Evolutionary conservation across 1,284 basidiomycete species (phyloP).

Genomic region (Apiotrichum montevideense): DNA sequence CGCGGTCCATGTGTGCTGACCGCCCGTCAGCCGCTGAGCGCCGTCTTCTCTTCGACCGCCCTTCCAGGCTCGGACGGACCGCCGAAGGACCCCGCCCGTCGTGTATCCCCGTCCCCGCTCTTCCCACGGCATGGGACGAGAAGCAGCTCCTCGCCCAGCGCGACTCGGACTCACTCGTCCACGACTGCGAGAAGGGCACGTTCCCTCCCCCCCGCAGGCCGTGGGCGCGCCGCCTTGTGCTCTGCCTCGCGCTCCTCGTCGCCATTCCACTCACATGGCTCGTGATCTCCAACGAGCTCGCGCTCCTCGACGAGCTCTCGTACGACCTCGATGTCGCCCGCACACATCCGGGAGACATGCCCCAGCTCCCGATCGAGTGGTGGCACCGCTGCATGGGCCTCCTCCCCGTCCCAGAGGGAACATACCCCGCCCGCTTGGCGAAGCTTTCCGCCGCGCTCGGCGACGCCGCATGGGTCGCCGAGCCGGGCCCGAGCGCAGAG

Average conservation of each 20-base stretch:
- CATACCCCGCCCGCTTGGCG: conserved; percentile 14
- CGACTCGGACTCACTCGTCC: no score
- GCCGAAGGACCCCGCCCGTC: not conserved
- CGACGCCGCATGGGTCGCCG: conserved; percentile 51
- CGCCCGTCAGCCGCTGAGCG: not conserved
- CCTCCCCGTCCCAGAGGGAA: conserved; percentile 10
- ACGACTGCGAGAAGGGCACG: no score
- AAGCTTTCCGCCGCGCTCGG: conserved; percentile 12
- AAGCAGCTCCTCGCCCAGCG: no score
- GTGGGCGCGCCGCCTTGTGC: no score
- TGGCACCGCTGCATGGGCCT: conserved; percentile 9
- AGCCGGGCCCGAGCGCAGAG: conserved; percentile 63
- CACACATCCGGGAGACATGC: not conserved
- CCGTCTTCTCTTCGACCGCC: no score
- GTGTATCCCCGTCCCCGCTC: no score
- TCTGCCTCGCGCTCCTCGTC: not conserved
- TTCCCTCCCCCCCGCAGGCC: no score
- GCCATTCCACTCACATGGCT: not conserved
- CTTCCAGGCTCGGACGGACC: no score
- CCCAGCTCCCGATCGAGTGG: conserved; percentile 1
- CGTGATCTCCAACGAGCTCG: not conserved
- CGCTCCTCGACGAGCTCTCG: not conserved
- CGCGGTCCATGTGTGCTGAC: not conserved
- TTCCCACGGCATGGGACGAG: no score
- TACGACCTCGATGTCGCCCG: not conserved